Base-by-base conservation (phyloP, 176 grass and related monocot genomes). In the Aegilops sharonensis region DNA sequence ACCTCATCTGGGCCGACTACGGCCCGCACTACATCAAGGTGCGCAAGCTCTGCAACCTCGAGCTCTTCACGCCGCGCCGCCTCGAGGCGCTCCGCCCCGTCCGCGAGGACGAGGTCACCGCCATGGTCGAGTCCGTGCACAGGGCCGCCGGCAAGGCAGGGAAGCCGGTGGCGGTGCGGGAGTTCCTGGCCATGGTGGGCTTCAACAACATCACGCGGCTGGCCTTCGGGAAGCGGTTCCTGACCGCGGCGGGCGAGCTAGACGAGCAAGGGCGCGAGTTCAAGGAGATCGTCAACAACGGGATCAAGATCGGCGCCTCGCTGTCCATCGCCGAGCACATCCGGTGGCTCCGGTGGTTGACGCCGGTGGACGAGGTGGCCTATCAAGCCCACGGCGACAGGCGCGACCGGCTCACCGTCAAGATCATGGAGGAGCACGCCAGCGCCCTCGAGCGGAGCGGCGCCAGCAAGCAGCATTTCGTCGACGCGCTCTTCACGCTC, bases 1-100 rank as follows among this genome's bases (percentile, higher is more conserved):
- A 95, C 83, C 93, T 95, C 63, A 95, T 95, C 90, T 95, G 93
- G 93, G 93, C 93, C 40, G 90, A 95, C 86, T 95, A 92, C 86
- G 93, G 93, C 39, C 86, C 88, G 71, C 93, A 95, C 88, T 95
- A 95, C 88, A 92, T 95, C 76, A 95, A 95, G 93, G 93, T 95
- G 57, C 88, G 93, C 78, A 95, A 92, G 93, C 50, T 95, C 72
- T 95, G 93, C 84, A 95, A 95, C 91, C 91, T 95, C 68, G 93
- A 95, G 93, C 93, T 95, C 86, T 95, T 95, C 91, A 89, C 93
- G 6, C 91, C 84, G 45, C 83, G 69, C 72, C 86, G 93, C 1
- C 93, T 95, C 66, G 91, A 92, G 93, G 86, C 84, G 13, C 93
- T 95, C 32, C 68, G 93, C 23, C 93, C 93, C 75, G 48, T 95